Evolutionary conservation across 2,329 filamentous ascomycete genomes (phyloP), one percentile per base, ranked within the genome.

Genomic region (Penicillium expansum): DNA sequence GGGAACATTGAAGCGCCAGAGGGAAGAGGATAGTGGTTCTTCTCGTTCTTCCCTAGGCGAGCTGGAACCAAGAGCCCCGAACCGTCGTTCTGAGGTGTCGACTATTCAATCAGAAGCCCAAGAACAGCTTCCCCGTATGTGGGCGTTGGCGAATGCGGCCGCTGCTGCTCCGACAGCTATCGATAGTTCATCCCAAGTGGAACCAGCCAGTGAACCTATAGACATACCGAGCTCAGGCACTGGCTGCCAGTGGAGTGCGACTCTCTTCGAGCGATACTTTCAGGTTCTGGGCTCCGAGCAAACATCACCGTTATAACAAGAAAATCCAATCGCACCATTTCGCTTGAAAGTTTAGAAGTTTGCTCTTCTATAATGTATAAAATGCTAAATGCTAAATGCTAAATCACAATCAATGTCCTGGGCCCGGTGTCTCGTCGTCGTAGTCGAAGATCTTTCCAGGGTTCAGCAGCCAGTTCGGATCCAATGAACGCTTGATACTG

Each of bases 391-490:
- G 29, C 13, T 33, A 14, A 37, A 38, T 32, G 35, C 6, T 44
- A 43, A 45, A 45, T 45, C 22, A 24, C 10, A 39, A 29, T 52
- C 35, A 56, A 52, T 56, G 54, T 18, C 54, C 54, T 9, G 54
- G 54, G 4, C 54, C 54, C 20, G 49, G 42, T 4, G 33, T 38
- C 9, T 52, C 53, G 2, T 33, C 48, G 11, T 52, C 41, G 22
- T 56, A 37, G 63, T 95, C 89, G 74, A 96, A 92, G 61, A 96
- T 93, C 78, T 96, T 96, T 1, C 91, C 91, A 0, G 92, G 92
- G 65, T 96, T 96, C 84, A 96, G 84, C 55, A 96, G 84, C 90
- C 92, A 95, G 48, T 86, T 76, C 1, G 92, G 92, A 77, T 96
- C 92, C 45, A 96, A 77, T 10, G 91, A 85, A n/a, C 78, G 74